These are phyloP conservation scores for Ogataea angusta DNA, from an alignment of 805 yeast species.

Conservation along the genomic window DNA sequence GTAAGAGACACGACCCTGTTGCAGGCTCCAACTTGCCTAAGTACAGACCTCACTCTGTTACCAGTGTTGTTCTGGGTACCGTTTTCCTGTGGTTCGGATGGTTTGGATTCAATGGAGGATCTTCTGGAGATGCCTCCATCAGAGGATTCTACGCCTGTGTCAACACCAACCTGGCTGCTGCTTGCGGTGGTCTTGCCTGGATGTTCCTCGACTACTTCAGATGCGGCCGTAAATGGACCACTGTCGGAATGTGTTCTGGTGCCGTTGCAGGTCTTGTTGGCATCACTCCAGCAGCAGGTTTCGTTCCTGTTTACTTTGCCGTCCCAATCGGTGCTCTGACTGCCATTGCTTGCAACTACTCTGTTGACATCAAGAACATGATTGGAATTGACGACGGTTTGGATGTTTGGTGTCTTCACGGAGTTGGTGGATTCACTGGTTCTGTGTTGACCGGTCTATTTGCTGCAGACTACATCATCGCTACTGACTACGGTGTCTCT, in stretches of 20 bases:
- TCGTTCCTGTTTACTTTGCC: conserved; percentile 87
- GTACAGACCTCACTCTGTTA: conserved; percentile 91
- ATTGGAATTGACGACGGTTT: conserved; percentile 88
- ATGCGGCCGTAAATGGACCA: conserved; percentile 86
- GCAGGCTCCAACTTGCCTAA: conserved; percentile 71
- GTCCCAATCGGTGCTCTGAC: conserved; percentile 80
- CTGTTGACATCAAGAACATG: conserved; percentile 72
- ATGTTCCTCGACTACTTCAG: conserved; percentile 85
- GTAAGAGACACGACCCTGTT: conserved; percentile 85
- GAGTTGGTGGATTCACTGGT: conserved; percentile 89
- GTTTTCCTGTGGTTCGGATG: conserved; percentile 97
- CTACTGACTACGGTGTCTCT: conserved; percentile 63
- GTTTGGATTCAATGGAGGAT: conserved; percentile 99
- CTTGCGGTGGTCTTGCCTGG: conserved; percentile 92
- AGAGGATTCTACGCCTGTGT: conserved; percentile 93
- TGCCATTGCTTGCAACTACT: conserved; percentile 76
- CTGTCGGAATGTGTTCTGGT: conserved; percentile 93
- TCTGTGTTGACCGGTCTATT: conserved; percentile 84
- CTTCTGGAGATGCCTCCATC: conserved; percentile 89
- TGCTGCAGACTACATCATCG: conserved; percentile 87
- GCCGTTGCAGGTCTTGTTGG: conserved; percentile 92
- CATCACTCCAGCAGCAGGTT: conserved; percentile 96
- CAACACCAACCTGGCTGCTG: conserved; percentile 92
- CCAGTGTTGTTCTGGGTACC: conserved; percentile 88
- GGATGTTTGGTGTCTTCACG: conserved; percentile 92